Evolutionary conservation across 2,329 filamentous ascomycete species (phyloP), one percentile per base, ranked within the genome.

Genomic region (Hawksworthiomyces lignivorus): DNA sequence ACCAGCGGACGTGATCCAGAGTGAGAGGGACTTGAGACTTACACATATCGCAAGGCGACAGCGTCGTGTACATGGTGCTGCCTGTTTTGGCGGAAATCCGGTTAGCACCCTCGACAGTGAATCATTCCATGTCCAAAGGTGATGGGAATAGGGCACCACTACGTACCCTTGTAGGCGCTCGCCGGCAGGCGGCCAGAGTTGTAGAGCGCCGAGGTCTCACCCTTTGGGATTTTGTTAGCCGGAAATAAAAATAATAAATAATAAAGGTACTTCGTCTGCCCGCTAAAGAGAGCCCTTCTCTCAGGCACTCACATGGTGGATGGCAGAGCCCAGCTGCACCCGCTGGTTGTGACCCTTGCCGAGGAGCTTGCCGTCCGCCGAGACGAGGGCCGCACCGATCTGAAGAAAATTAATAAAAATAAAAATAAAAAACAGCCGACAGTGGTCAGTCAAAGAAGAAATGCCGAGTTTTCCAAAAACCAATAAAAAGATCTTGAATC

Each of bases 31-130:
- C 11, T 12, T 4, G 35, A 17, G n/a, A 50, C 60, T 52, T 50
- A 59, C 81, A 89, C 84, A 88, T 88, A 56, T 86, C 82, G 59
- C 84, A 89, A 1, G 84, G 84, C 3, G 81, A 85, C 7, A 89
- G 67, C 1, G 84, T 87, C 3, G 84, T 89, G 62, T 85, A 89
- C 82, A 89, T 87, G n/a, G 83, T 88, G 27, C 80, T 75, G 22
- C 79, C 80, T 46, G 17, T 14, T n/a, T n/a, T n/a, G n/a, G n/a
- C n/a, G n/a, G n/a, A n/a, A n/a, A n/a, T n/a, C n/a, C n/a, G n/a
- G n/a, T n/a, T n/a, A n/a, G n/a, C n/a, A n/a, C n/a, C n/a, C n/a
- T n/a, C n/a, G n/a, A n/a, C n/a, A n/a, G n/a, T n/a, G n/a, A n/a
- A n/a, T n/a, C n/a, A n/a, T n/a, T n/a, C n/a, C n/a, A n/a, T n/a